Base-by-base conservation (phyloP, 345 rosid genomes). In the Lepidium sativum region DNA sequence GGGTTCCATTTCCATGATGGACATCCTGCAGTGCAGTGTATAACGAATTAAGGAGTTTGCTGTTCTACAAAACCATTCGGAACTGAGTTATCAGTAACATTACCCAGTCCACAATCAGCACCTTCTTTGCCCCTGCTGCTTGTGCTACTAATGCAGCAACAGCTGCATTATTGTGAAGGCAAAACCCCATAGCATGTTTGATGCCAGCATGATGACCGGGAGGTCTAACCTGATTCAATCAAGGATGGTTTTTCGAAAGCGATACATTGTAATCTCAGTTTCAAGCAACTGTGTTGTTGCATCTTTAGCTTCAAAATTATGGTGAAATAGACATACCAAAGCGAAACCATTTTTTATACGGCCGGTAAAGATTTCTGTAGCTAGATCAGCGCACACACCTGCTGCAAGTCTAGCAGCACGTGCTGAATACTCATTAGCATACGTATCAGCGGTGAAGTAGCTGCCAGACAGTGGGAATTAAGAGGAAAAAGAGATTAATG, bases 151-250 rank as follows among this genome's bases (percentile, higher is more conserved):
- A 76, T 34, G 92, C 95, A 78, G 99, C 95, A 75, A 91, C 80
- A 4, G 99, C 99, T 68, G 99, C 97, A 84, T 94, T 94, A 66
- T 94, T 90, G 82, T 94, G 99, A 57, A 94, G 97, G 81, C 99
- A 94, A 77, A 94, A 94, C 55, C 99, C 97, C 96, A 91, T 91
- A 38, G 97, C 83, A 60, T 90, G 92, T 63, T 68, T 82, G 62
- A 90, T 73, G 63, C 98, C 96, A 70, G 98, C 99, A 86, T 94
- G 99, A 78, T 94, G 99, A 39, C 99, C 99, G 1, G 99, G 99
- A 53, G 99, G 99, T 31, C 99, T 83, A 52, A 94, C 91, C 99
- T 94, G 78, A 70, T 17, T 54, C 68, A 67, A 35, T 67, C 31
- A 32, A 60, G 34, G 50, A 21, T 17, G 54, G 38, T n/a, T 16